Base-by-base conservation (phyloP, 176 grass and related monocot genomes). In the Hordeum marinum region DNA sequence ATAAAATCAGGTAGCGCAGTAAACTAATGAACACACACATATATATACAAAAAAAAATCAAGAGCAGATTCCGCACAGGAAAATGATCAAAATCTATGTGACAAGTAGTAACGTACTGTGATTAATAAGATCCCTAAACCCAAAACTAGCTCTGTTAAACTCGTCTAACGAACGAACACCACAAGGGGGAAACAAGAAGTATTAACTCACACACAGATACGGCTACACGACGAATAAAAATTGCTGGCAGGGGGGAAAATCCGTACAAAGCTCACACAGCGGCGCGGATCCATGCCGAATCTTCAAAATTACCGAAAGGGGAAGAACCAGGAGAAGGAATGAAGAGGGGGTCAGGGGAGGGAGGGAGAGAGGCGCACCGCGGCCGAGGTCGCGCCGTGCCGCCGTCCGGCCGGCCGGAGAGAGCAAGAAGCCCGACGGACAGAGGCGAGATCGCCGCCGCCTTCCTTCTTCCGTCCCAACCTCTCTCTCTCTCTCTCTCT, bases 341-440 rank as follows among this genome's bases (percentile, higher is more conserved):
- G 45, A 68, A 46, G 32, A 74, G 60, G 43, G 43, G 9, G 41
- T 8, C 0, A 7, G 21, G 12, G 4, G 3, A 27, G 14, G 10
- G 54, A 43, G n/a, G n/a, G 18, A 39, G 68, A 60, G 82, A 84
- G 41, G 76, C 82, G 82, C 39, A 84, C 70, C 59, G 68, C 24
- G 7, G 18, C 27, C 7, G 25, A 78, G 62, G 88, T 26, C 37
- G 31, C 63, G 68, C 15, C 15, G 48, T 52, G 48, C 48, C 15
- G 15, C 48, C n/a, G 46, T 64, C 31, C 21, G 64, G 54, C 26
- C 14, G 12, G 79, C 12, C 11, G 61, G 60, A 67, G 69, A 50
- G 70, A 63, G 72, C 29, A 72, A 18, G 20, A 1, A 48, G 2
- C 48, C 27, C 72, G 24, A 61, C 60, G 48, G 72, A 23, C 27